These are phyloP conservation scores for Sporisorium exsertum DNA, from an alignment of 1,284 basidiomycete genomes.

Conservation along the genomic window DNA sequence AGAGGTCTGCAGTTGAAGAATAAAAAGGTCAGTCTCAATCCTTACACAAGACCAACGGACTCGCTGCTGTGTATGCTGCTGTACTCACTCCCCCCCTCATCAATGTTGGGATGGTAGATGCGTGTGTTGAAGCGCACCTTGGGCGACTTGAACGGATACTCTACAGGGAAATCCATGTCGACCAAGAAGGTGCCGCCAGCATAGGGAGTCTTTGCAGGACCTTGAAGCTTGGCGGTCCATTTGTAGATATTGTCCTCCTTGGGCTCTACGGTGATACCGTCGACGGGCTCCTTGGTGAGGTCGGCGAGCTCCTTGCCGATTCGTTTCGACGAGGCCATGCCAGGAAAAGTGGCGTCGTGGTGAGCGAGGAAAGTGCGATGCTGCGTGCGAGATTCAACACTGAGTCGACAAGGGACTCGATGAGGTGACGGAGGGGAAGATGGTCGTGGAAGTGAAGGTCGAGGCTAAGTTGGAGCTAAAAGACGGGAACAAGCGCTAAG, in stretches of 20 bases:
- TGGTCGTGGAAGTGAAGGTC: neutral
- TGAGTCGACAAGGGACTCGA: neutral
- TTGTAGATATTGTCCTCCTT: slow-evolving; percentile 63
- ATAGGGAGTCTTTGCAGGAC: slow-evolving; percentile 58
- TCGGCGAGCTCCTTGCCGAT: slow-evolving; percentile 59
- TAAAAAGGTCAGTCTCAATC: neutral
- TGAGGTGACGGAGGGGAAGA: neutral
- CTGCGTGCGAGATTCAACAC: neutral
- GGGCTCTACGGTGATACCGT: slow-evolving; percentile 55
- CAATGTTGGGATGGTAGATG: slow-evolving; percentile 69
- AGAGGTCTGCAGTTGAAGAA: slow-evolving; percentile 37
- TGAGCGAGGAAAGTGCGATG: too few species aligned
- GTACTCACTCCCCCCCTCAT: slow-evolving; percentile 64
- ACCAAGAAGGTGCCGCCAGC: slow-evolving; percentile 65
- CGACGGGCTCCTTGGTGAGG: slow-evolving; percentile 54
- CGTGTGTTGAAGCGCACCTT: slow-evolving; percentile 63
- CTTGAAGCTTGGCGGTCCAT: slow-evolving; percentile 56
- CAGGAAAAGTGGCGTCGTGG: neutral
- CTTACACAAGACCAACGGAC: neutral
- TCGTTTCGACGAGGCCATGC: slow-evolving; percentile 50
- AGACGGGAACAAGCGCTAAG: neutral
- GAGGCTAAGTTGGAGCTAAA: neutral
- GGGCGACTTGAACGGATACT: slow-evolving; percentile 69
- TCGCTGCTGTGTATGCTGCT: neutral
- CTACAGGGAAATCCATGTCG: slow-evolving; percentile 67